phyloP scores from a whole-genome alignment of 2,329 filamentous ascomycete species.

The Colletotrichum paranaense region DNA sequence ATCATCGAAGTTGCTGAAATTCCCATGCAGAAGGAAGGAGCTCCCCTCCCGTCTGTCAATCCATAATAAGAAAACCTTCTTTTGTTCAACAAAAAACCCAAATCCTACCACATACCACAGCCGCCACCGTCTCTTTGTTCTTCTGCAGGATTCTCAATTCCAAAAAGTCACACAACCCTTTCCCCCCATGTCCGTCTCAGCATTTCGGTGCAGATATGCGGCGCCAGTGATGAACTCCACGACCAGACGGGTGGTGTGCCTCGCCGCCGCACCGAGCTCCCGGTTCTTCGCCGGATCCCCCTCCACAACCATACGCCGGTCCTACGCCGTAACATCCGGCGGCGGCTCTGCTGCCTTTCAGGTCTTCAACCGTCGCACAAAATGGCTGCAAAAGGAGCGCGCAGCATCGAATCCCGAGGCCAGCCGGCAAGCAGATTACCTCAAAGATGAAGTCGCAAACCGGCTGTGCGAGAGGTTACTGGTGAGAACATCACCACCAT shows the following conservation, averaged over 20 bases:
- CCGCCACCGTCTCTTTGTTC: not conserved
- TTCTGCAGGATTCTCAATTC: not conserved
- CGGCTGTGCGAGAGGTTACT: constrained; percentile 88
- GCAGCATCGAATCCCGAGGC: constrained; percentile 76
- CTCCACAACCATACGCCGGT: constrained; percentile 50
- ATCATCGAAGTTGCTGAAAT: constrained; percentile 29
- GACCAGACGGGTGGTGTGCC: constrained; percentile 27
- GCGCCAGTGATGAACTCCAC: constrained; percentile 34
- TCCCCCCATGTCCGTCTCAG: constrained; percentile 25
- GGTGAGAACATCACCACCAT: constrained; percentile 55
- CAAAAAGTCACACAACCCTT: not conserved
- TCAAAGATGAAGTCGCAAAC: constrained; percentile 90
- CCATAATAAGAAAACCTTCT: constrained; percentile 12
- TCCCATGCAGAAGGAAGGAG: constrained; percentile 11
- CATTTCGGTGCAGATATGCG: constrained; percentile 21
- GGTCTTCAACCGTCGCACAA: constrained; percentile 89
- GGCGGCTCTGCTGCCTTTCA: constrained; percentile 82
- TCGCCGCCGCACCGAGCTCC: constrained; percentile 15
- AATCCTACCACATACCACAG: not conserved
- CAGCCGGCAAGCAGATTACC: constrained; percentile 87
- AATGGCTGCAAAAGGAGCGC: constrained; percentile 92
- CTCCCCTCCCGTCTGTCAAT: not conserved
- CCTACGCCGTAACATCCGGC: constrained; percentile 82
- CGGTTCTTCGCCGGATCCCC: not conserved
- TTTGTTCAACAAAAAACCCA: not conserved